Conservation (phyloP, 2,329 filamentous ascomycete genomes). For the Phyllachora maydis region DNA sequence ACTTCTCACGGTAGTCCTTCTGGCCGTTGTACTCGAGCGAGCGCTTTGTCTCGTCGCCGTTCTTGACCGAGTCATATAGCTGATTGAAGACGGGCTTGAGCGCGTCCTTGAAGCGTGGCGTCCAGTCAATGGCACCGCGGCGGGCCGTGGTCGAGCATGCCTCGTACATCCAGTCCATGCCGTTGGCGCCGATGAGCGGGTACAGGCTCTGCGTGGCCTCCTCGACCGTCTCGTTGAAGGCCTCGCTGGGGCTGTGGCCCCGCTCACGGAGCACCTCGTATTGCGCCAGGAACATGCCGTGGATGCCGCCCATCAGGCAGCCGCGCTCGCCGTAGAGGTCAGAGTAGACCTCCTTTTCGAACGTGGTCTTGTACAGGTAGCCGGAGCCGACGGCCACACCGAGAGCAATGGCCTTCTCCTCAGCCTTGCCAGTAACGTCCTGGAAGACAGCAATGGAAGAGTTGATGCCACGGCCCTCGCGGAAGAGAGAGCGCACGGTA, state of each 20-base stretch:
- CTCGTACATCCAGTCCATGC: slow-evolving; percentile 99
- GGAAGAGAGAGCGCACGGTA: slow-evolving; percentile 96
- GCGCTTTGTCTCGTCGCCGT: slow-evolving; percentile 86
- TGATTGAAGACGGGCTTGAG: slow-evolving; percentile 98
- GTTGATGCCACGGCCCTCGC: slow-evolving; percentile 98
- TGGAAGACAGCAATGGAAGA: slow-evolving; percentile 96
- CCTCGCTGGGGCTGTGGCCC: slow-evolving; percentile 92
- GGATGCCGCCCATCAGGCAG: slow-evolving; percentile 99
- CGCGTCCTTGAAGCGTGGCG: slow-evolving; percentile 87
- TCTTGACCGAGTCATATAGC: slow-evolving; percentile 81
- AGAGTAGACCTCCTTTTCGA: slow-evolving; percentile 99
- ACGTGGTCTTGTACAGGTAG: slow-evolving; percentile 99
- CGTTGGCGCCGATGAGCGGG: slow-evolving; percentile 89
- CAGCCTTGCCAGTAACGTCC: slow-evolving; percentile 91
- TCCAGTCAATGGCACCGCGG: slow-evolving; percentile 98
- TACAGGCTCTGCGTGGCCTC: slow-evolving; percentile 97
- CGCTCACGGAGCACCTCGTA: slow-evolving; percentile 99
- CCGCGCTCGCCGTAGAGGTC: slow-evolving; percentile 99
- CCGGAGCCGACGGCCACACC: slow-evolving; percentile 93
- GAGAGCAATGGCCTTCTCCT: slow-evolving; percentile 94
- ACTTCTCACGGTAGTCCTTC: slow-evolving; percentile 89
- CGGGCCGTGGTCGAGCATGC: slow-evolving; percentile 98
- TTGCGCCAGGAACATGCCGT: slow-evolving; percentile 99
- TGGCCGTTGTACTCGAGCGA: slow-evolving; percentile 95
- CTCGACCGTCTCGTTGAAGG: slow-evolving; percentile 99